These are phyloP conservation scores for Besnoitia besnoiti DNA, from an alignment of 169 alveolate genomes.

Conservation along the genomic window DNA sequence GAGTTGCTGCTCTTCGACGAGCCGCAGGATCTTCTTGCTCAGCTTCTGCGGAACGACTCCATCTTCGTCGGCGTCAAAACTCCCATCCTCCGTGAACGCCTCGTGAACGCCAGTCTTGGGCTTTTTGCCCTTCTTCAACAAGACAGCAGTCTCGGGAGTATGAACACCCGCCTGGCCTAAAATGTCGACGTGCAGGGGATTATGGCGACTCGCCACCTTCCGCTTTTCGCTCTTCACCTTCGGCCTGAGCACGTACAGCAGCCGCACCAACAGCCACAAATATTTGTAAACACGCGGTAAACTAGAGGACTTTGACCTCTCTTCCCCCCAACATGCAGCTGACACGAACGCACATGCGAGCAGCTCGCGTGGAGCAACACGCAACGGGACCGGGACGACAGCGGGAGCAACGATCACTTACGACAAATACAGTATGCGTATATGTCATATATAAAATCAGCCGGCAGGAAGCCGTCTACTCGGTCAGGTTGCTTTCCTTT, in stretches of 20 bases:
- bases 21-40: conserved; percentile 56
- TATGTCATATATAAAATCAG: no score
- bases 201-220: conserved; percentile 59
- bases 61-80: conserved; percentile 22
- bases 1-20: conserved; percentile 59
- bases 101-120: not conserved
- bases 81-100: not conserved
- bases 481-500: no score
- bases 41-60: conserved; percentile 43
- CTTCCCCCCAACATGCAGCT: no score
- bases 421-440: no score
- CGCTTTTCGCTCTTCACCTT: conserved; percentile 50
- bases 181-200: conserved; percentile 59
- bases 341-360: no score
- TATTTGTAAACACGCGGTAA: no score
- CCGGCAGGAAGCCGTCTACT: no score
- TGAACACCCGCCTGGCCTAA: conserved; percentile 52
- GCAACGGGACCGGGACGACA: no score
- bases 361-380: no score
- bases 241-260: conserved; percentile 25
- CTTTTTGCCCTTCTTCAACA: not conserved
- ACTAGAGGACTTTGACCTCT: no score
- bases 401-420: no score
- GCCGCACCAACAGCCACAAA: not conserved
- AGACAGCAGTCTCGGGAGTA: conserved; percentile 7